Percentiles rank a stretch among this genome's conserved stretches.
Conservation (phyloP, 169 alveolate species). For the Plasmodium coatneyi region DNA sequence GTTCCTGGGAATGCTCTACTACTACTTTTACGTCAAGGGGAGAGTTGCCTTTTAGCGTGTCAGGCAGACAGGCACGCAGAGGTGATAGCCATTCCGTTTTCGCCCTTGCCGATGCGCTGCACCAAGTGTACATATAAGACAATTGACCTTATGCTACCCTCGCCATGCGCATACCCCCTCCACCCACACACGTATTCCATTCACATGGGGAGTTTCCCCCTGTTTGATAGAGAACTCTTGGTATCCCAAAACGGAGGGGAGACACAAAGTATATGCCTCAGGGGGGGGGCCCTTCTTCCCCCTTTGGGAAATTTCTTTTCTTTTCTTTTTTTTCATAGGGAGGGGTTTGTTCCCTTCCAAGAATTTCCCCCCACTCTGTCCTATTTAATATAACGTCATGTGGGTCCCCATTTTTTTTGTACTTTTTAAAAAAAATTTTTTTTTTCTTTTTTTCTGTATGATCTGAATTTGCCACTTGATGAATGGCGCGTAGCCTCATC, state of each 20-base stretch:
- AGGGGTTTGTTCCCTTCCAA: background rate
- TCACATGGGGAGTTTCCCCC: background rate
- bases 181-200: background rate
- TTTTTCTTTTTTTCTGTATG: background rate
- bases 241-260: background rate
- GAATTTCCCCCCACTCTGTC: background rate
- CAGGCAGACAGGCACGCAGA: background rate
- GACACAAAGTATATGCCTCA: background rate
- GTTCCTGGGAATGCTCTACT: conserved; percentile 37
- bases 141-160: background rate
- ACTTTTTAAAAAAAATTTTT: too few species aligned
- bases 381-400: background rate
- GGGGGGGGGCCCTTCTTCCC: too few species aligned
- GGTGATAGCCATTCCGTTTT: background rate
- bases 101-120: background rate
- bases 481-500: background rate
- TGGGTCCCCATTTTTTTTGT: background rate
- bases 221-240: background rate
- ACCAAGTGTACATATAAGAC: background rate
- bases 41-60: background rate
- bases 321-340: too few species aligned
- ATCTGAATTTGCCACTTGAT: background rate
- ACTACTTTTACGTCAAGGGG: conserved; percentile 17
- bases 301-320: background rate
- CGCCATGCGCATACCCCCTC: background rate